Base-by-base conservation (phyloP, 768 basidiomycete genomes). In the Phanerodontia chrysosporium region DNA sequence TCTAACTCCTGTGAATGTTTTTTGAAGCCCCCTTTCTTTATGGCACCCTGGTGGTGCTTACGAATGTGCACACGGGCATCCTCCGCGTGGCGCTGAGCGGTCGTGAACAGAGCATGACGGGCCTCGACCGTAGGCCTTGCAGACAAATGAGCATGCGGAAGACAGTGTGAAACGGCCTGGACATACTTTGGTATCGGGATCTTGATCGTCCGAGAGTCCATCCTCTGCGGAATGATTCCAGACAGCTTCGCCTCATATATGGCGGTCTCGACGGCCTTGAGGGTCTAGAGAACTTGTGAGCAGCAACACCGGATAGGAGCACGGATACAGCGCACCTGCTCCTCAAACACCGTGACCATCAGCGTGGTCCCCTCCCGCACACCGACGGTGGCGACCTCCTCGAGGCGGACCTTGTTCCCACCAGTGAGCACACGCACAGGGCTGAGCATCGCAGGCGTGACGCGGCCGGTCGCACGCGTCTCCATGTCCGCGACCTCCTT, bases 361-460 rank as follows among this genome's bases (percentile, higher is more conserved):
- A 94, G 73, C 55, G 81, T 80, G 6, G 87, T 81, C 0, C 92
- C 92, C 54, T 94, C 89, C 61, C 86, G 77, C 39, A 94, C 84
- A 8, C 92, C 91, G 21, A 94, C 82, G 0, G 91, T 92, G 1
- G 92, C 87, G 25, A 93, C 68, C 55, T 91, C 87, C 44, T 91
- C 85, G 36, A 94, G 70, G 39, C 62, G 64, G 30, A 58, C 59
- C 49, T 63, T 60, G 22, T 60, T 29, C 27, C 60, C 58, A 4
- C 75, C 77, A 0, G 80, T 76, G 3, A 83, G 64, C 29, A 93
- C 84, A 21, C 82, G 79, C 6, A 94, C 88, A 0, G 86, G 81
- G 13, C 84, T 75, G 51, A 94, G 79, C 61, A 94, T 65, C 1
- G 80, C 80, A 1, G 92, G 88, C 0, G 87, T 90, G 60, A 94